Evolutionary conservation across 306 rosid genomes (phyloP).

Genomic region (Cotoneaster glaucophyllus): DNA sequence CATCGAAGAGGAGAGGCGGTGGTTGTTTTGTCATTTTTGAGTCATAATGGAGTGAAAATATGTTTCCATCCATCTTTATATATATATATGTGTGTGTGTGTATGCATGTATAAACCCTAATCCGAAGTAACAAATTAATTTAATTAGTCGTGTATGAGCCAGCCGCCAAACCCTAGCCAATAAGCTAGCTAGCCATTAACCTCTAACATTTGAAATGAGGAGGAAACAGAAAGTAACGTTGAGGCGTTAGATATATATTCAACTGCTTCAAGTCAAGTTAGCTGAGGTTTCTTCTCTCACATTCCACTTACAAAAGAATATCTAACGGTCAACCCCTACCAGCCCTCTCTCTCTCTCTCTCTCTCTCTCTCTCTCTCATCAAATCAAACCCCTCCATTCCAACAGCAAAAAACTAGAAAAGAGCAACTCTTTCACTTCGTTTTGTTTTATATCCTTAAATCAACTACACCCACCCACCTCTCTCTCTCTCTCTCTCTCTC

Average conservation of each 20-base stretch:
- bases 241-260: constrained; percentile 36
- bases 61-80: not conserved
- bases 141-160: not conserved
- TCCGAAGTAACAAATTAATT: not conserved
- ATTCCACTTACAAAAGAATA: constrained; percentile 23
- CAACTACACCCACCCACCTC: constrained; percentile 21
- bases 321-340: constrained; percentile 98
- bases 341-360: constrained; percentile 22
- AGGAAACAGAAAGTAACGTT: constrained; percentile 42
- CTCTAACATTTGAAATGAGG: not conserved
- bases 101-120: not conserved
- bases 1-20: not conserved
- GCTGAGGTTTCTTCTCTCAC: constrained; percentile 30
- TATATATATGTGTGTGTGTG: no score
- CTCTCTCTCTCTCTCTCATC: constrained; percentile 10
- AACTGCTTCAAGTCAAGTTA: constrained; percentile 46
- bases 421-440: constrained; percentile 22
- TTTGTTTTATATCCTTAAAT: constrained; percentile 97
- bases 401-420: not conserved
- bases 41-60: not conserved
- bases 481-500: constrained; percentile 6
- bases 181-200: not conserved
- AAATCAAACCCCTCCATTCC: not conserved
- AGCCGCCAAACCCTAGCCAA: not conserved
- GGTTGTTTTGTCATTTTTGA: not conserved